A percentile compares a stretch with the other conserved stretches of the same genome.
phyloP scores from a whole-genome alignment of 2,329 filamentous ascomycete species.

The Colletotrichum lini region DNA sequence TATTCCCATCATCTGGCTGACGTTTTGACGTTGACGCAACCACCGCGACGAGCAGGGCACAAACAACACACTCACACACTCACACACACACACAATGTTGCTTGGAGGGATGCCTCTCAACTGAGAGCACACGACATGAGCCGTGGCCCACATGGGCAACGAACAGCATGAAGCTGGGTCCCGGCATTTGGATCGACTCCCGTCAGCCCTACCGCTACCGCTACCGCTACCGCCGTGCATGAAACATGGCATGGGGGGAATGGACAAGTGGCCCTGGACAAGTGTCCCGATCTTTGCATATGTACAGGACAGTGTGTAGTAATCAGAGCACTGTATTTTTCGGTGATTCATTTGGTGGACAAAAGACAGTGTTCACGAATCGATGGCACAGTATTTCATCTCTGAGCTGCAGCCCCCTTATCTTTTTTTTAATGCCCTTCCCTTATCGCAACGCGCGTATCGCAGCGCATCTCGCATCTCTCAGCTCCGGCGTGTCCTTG shows the following conservation, averaged over 20 bases:
- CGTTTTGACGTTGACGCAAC: no score
- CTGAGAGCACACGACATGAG: neutral
- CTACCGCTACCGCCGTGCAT: slow-evolving; percentile 3
- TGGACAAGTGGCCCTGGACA: slow-evolving; percentile 11
- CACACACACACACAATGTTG: no score
- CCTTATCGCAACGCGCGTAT: slow-evolving; percentile 33
- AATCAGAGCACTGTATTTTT: neutral
- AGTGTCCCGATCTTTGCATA: slow-evolving; percentile 13
- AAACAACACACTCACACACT: neutral
- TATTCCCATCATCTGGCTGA: no score
- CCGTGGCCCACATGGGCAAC: neutral
- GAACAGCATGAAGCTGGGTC: neutral
- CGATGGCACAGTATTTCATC: neutral
- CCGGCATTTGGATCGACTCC: slow-evolving; percentile 7
- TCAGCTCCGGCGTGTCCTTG: neutral
- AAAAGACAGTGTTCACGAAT: no score
- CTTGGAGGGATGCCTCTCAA: no score
- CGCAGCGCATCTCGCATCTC: slow-evolving; percentile 1
- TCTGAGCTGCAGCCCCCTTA: neutral
- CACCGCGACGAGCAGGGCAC: no score
- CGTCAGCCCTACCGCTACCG: slow-evolving; percentile 17
- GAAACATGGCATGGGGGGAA: slow-evolving; percentile 5
- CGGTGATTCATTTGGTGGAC: no score
- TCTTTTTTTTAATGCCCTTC: neutral
- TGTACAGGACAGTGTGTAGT: neutral